Percentiles rank a stretch among this genome's conserved stretches.
These are phyloP conservation scores for Pseudocercospora crystallina DNA, from an alignment of 2,329 filamentous ascomycete genomes.

Conservation along the genomic window DNA sequence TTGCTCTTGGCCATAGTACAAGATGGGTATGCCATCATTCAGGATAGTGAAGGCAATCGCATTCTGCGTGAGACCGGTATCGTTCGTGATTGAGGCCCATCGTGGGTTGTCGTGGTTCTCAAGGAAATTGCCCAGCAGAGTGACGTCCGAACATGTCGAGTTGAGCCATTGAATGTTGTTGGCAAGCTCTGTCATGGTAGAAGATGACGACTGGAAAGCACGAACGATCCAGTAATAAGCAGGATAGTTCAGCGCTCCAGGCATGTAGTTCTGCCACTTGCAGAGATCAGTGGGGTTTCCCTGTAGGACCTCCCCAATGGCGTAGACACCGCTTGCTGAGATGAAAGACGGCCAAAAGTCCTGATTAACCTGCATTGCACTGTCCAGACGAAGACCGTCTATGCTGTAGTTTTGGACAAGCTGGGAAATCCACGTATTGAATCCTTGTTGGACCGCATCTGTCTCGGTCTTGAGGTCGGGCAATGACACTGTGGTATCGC, in stretches of 20 bases:
- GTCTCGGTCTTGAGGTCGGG: slow-evolving; percentile 61
- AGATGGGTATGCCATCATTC: slow-evolving; percentile 59
- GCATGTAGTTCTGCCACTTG: slow-evolving; percentile 42
- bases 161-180: slow-evolving; percentile 29
- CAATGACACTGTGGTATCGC: slow-evolving; percentile 54
- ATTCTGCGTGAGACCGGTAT: slow-evolving; percentile 59
- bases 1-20: slow-evolving; percentile 66
- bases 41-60: slow-evolving; percentile 60
- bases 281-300: slow-evolving; percentile 38
- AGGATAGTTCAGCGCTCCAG: slow-evolving; percentile 48
- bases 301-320: slow-evolving; percentile 46
- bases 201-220: slow-evolving; percentile 36
- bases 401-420: slow-evolving; percentile 62
- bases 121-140: slow-evolving; percentile 38
- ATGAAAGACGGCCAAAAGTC: slow-evolving; percentile 41
- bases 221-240: slow-evolving; percentile 37
- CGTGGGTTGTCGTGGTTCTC: slow-evolving; percentile 40
- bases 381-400: slow-evolving; percentile 41
- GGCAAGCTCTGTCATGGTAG: slow-evolving; percentile 39
- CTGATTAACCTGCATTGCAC: slow-evolving; percentile 41
- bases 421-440: slow-evolving; percentile 57
- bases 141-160: slow-evolving; percentile 36
- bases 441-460: slow-evolving; percentile 48
- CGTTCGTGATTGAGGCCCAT: slow-evolving; percentile 48
- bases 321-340: slow-evolving; percentile 34